These are phyloP conservation scores for Acer negundo DNA, from an alignment of 345 rosid species.

Conservation along the genomic window DNA sequence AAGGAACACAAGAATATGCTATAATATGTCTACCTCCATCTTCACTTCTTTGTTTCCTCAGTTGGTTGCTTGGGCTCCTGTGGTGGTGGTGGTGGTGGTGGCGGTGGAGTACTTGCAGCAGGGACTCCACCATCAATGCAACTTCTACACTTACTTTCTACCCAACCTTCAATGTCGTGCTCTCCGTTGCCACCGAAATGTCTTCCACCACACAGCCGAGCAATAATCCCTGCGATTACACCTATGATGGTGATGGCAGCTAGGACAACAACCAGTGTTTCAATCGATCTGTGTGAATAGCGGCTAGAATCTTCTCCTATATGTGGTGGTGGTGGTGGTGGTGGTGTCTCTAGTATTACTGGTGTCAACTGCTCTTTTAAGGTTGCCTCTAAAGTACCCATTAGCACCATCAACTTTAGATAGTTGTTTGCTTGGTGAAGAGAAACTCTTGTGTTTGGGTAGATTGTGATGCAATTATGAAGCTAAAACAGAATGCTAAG, in stretches of 20 bases:
- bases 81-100: constrained; percentile 32
- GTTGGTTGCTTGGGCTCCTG: constrained; percentile 36
- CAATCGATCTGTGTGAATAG: constrained; percentile 56
- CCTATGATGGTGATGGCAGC: constrained; percentile 77
- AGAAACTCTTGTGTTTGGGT: neutral
- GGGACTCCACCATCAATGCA: constrained; percentile 87
- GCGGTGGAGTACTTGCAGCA: constrained; percentile 28
- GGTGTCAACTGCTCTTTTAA: constrained; percentile 37
- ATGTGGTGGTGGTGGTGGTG: constrained; percentile 19
- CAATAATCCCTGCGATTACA: constrained; percentile 72
- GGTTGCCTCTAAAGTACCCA: constrained; percentile 28
- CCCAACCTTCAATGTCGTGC: constrained; percentile 89
- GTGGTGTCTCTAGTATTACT: constrained; percentile 22
- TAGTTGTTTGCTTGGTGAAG: neutral
- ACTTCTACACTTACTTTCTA: constrained; percentile 73
- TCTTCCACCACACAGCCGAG: constrained; percentile 74
- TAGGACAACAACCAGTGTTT: constrained; percentile 76
- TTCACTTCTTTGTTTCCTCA: constrained; percentile 53
- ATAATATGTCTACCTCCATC: constrained; percentile 1
- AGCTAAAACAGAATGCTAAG: neutral
- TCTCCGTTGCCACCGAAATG: constrained; percentile 68
- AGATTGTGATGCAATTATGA: neutral
- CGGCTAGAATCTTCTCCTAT: constrained; percentile 28
- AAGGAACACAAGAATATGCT: neutral
- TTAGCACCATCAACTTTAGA: constrained; percentile 5